Evolutionary conservation across 75 land plant genomes (phyloP).

Genomic region (Cunninghamia lanceolata): DNA sequence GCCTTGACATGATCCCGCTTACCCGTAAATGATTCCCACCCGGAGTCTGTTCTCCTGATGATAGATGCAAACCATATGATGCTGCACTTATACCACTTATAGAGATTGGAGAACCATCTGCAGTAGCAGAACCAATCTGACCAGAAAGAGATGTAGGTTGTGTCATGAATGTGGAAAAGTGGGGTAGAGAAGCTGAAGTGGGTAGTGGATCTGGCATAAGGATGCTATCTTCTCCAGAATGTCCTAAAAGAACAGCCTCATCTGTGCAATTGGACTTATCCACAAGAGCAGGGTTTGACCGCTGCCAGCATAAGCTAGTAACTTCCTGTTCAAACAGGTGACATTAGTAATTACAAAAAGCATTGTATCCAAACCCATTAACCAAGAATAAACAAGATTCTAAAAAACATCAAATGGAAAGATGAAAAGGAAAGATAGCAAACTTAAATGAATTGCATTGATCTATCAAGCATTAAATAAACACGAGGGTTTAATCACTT

Average conservation of each 20-base stretch:
- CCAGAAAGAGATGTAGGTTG: background rate
- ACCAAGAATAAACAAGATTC: background rate
- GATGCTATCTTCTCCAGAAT: constrained; percentile 30
- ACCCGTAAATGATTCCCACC: constrained; percentile 19
- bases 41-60: constrained; percentile 55
- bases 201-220: constrained; percentile 58
- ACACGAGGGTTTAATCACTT: background rate
- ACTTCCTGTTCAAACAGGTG: constrained; percentile 28
- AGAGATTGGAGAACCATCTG: constrained; percentile 9
- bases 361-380: background rate
- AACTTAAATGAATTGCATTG: background rate
- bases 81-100: constrained; percentile 18
- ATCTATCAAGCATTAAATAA: background rate
- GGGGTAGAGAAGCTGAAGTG: constrained; percentile 20
- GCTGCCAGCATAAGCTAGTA: constrained; percentile 48
- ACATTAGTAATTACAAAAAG: background rate
- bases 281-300: constrained; percentile 38
- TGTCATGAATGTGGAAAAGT: constrained; percentile 12
- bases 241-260: constrained; percentile 39
- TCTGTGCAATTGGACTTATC: constrained; percentile 22
- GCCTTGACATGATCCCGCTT: constrained; percentile 44
- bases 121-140: background rate
- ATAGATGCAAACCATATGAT: constrained; percentile 20
- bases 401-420: background rate
- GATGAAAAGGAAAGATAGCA: background rate